Evolutionary conservation across 2,329 filamentous ascomycete species (phyloP), one percentile per base, ranked within the genome.

Genomic region (Phaeosphaeriaceae sp.): DNA sequence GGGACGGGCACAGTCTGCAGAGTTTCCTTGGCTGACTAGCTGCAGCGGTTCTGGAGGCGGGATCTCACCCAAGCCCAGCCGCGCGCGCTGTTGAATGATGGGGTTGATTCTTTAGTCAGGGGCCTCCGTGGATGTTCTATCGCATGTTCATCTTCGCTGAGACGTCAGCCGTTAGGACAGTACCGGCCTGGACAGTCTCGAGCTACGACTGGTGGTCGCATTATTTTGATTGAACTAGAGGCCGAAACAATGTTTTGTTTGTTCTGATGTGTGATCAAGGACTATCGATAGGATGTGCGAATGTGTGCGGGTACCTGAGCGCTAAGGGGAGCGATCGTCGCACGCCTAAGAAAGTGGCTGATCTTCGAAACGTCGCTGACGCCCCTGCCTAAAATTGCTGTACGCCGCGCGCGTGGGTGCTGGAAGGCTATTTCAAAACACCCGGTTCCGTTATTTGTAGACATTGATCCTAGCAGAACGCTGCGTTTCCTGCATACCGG

Each of bases 281-380:
- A 27, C 53, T 61, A 65, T 70, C 58, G 61, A 63, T 61, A 63
- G 62, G 67, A 59, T 45, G 11, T 58, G 58, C 54, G 47, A 57
- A 46, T 53, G 41, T 22, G 22, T 42, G 45, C 40, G 55, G 51
- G 65, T 66, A 64, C 60, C 60, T 63, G 62, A 55, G 65, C 63
- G 68, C 66, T 57, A 67, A 68, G 57, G 54, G 61, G 56, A 58
- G 61, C 56, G 42, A 53, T 58, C 58, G 53, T 58, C 56, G 46
- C 65, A 63, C 56, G 62, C 67, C 66, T 66, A 65, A 63, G 58
- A 59, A 56, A 54, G 71, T 72, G 71, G 72, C 72, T 73, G 71
- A 70, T 69, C 65, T 36, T 60, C 69, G 68, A 74, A 76, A 74
- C 72, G 56, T 54, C 58, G 61, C 53, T 60, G 56, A 36, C 31